Base-by-base conservation (phyloP, 345 rosid genomes). In the Aegle marmelos region DNA sequence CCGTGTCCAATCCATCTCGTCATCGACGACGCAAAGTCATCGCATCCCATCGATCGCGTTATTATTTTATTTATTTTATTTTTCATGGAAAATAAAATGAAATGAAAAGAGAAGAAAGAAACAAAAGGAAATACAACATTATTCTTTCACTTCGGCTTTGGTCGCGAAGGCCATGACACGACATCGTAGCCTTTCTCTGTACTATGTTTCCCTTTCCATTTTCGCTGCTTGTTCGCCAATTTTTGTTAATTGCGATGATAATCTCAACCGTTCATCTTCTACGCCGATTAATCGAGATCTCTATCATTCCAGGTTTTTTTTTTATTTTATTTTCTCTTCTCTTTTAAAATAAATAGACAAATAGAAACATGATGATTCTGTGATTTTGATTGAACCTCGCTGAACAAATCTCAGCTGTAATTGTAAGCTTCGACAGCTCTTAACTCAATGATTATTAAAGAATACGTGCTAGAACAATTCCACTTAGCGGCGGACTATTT, bases 231-330 rank as follows among this genome's bases (percentile, higher is more conserved):
- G 50, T 65, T 66, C 72, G 14, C 82, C 19, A 66, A 57, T 28
- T 33, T 66, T 83, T 48, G 83, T 67, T 70, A 13, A 67, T 50
- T 81, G 75, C 58, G 72, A 68, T 36, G 74, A 77, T 66, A 78
- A 82, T 71, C 83, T 80, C 70, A 77, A 84, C 31, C 77, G 50
- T n/a, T 63, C 82, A 1, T 82, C 85, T 80, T n/a, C 78, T 14
- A 90, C 90, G 59, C 91, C 95, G 28, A 88, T 93, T 82, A 91
- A 91, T 88, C 86, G 87, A 72, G 97, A 91, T 90, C 95, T 93
- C 75, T 93, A 93, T 77, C 95, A 89, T 82, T 90, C 94, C 83
- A 91, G 97, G 97, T 21, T 79, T 34, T 64, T 9, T 16, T 17
- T 9, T 31, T 7, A 6, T 17, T 58, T 58, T 21, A n/a, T 79